These are phyloP conservation scores for Cryptosporidium sp. DNA, from an alignment of 169 alveolate species.

Conservation along the genomic window DNA sequence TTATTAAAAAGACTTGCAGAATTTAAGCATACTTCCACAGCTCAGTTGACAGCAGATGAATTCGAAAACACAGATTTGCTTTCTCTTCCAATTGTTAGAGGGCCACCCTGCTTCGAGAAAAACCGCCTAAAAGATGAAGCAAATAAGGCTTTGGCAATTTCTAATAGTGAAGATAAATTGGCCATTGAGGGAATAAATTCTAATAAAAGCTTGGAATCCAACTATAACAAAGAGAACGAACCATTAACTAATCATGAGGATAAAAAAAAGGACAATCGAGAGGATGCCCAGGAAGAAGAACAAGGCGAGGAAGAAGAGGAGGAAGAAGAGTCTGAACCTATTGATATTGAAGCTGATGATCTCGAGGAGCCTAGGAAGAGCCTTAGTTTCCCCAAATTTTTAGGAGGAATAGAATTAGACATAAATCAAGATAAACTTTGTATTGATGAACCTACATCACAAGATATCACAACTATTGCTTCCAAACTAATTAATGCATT, in stretches of 20 bases:
- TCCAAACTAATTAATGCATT: conserved; percentile 79
- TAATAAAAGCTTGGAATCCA: conserved; percentile 43
- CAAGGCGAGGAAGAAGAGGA: conserved; percentile 78
- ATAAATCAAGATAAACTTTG: conserved; percentile 79
- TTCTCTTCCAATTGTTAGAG: conserved; percentile 83
- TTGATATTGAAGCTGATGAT: conserved; percentile 2
- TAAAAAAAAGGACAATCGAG: conserved; percentile 77
- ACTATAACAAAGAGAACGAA: conserved; percentile 28
- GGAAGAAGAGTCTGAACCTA: conserved; percentile 78
- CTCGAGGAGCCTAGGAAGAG: conserved; percentile 8
- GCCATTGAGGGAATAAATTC: conserved; percentile 24
- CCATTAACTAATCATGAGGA: conserved; percentile 76
- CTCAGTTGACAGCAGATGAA: conserved; percentile 91
- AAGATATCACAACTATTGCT: conserved; percentile 79
- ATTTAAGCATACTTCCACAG: conserved; percentile 92
- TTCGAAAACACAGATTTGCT: conserved; percentile 89
- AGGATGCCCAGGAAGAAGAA: conserved; percentile 60
- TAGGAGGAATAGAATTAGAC: conserved; percentile 74
- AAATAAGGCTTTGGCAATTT: conserved; percentile 72
- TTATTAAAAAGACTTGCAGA: conserved; percentile 95
- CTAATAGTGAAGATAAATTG: conserved; percentile 75
- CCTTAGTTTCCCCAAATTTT: conserved; percentile 23
- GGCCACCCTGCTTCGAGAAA: conserved; percentile 86
- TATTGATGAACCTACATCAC: conserved; percentile 79
- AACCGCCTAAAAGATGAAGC: conserved; percentile 71